Percentiles rank a stretch among this genome's conserved stretches.
These are phyloP conservation scores for Coemansia sp. DNA, from an alignment of 192 early-diverging fungal genomes.

Conservation along the genomic window DNA sequence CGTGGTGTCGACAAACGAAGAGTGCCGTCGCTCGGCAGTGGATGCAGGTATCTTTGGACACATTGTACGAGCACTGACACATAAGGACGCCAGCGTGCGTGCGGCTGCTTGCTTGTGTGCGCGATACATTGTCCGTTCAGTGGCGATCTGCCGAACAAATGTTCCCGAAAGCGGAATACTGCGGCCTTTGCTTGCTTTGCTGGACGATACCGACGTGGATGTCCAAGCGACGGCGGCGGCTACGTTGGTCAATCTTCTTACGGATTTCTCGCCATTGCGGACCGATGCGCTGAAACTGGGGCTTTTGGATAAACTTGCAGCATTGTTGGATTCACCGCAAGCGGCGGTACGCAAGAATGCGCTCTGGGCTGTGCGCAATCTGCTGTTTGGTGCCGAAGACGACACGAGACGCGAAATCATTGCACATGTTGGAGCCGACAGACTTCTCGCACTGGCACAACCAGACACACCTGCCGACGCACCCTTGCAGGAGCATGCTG, in stretches of 20 bases:
- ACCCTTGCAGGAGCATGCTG: slow-evolving; percentile 32
- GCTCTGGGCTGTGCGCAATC: slow-evolving; percentile 43
- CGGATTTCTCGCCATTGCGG: slow-evolving; percentile 40
- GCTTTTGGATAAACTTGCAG: slow-evolving; percentile 21
- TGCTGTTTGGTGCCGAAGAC: slow-evolving; percentile 30
- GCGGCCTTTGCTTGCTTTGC: slow-evolving; percentile 27
- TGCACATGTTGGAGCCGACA: slow-evolving; percentile 17
- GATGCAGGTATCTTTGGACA: slow-evolving; percentile 22
- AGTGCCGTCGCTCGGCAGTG: slow-evolving; percentile 33
- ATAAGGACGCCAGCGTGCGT: slow-evolving; percentile 24
- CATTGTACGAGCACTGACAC: slow-evolving; percentile 35
- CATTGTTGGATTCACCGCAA: slow-evolving; percentile 13
- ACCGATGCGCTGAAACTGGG: slow-evolving; percentile 38
- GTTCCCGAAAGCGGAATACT: slow-evolving; percentile 42
- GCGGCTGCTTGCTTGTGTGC: slow-evolving; percentile 46
- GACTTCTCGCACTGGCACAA: slow-evolving; percentile 14
- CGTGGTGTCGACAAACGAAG: slow-evolving; percentile 42
- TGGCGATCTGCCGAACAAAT: slow-evolving; percentile 50
- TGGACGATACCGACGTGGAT: slow-evolving; percentile 8
- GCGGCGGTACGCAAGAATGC: slow-evolving; percentile 32
- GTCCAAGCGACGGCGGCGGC: slow-evolving; percentile 42
- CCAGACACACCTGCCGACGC: slow-evolving; percentile 9
- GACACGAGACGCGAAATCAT: slow-evolving; percentile 28
- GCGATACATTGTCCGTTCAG: slow-evolving; percentile 45
- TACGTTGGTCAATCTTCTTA: slow-evolving; percentile 38